Base-by-base conservation (phyloP, 2,329 filamentous ascomycete species). In the Elsinoe australis region DNA sequence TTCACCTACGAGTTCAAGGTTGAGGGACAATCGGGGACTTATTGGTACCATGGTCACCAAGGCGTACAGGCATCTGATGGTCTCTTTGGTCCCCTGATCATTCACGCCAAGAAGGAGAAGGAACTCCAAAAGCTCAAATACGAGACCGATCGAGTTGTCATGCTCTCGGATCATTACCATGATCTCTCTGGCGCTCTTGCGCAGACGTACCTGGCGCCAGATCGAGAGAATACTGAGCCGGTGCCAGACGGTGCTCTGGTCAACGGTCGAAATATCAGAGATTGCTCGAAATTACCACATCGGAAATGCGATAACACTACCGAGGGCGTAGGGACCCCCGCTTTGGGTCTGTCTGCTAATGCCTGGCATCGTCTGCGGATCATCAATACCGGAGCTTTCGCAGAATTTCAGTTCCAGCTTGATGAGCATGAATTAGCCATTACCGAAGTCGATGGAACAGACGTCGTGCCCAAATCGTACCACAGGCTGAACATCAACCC, bases 81-180 rank as follows among this genome's bases (percentile, higher is more conserved):
- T 0, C 63, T 82, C 4, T 71, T 79, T 29, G 79, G 80, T 0
- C 78, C 80, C 0, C 60, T 84, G 39, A 66, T 83, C 14, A 65
- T 84, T 10, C 76, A 82, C 53, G 70, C 54, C 17, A 59, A 63
- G 29, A 66, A 72, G 39, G 64, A 76, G 47, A 71, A 73, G 8
- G 63, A 54, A 12, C 31, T 67, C 22, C 68, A 70, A 49, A 58
- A 62, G 22, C 51, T 68, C 3, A 41, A 69, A 5, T 71, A 71
- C 51, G 69, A 67, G 8, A 61, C 67, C 4, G 82, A 85, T 52
- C 67, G 75, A n/a, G 67, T 83, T 0, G 56, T 85, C 5, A 74
- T 83, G 61, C 62, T 86, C 3, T 78, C 78, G 19, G 82, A 86
- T 54, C 78, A 83, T 61, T 85, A 86, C 53, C 79, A 85, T 55